Evolutionary conservation across 306 rosid genomes (phyloP).

Genomic region (Cicer pinnatifidum): DNA sequence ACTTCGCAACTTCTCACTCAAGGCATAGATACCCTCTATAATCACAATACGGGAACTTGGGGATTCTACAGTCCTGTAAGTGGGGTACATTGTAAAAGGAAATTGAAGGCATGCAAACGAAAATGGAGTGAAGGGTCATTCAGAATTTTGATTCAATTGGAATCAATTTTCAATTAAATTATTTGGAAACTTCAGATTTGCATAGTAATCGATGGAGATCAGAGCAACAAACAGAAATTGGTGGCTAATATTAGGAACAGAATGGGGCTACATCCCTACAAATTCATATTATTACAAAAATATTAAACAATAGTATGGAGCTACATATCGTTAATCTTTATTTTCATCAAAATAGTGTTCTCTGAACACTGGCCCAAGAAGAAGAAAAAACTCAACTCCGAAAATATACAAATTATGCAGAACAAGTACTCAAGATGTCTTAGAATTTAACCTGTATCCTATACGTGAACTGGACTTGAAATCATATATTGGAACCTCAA

Average conservation of each 20-base stretch:
- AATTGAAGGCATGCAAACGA: slow-evolving; percentile 26
- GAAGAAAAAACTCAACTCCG: slow-evolving; percentile 1
- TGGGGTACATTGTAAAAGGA: slow-evolving; percentile 39
- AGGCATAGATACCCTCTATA: slow-evolving; percentile 97
- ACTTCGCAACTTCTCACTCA: slow-evolving; percentile 90
- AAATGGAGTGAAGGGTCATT: slow-evolving; percentile 5
- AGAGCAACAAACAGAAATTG: slow-evolving; percentile 21
- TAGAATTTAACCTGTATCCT: slow-evolving; percentile 79
- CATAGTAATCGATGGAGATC: slow-evolving; percentile 19
- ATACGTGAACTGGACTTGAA: slow-evolving; percentile 91
- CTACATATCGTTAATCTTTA: slow-evolving; percentile 13
- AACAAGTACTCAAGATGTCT: slow-evolving; percentile 34
- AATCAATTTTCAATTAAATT: slow-evolving; percentile 29
- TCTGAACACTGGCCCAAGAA: slow-evolving; percentile 21
- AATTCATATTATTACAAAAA: slow-evolving; percentile 28
- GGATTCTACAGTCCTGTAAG: slow-evolving; percentile 87
- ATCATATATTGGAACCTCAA: slow-evolving; percentile 90
- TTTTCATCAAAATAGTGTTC: slow-evolving; percentile 18
- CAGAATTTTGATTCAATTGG: slow-evolving; percentile 15
- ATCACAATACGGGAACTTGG: slow-evolving; percentile 90
- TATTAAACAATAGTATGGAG: not conserved
- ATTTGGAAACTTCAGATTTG: slow-evolving; percentile 25
- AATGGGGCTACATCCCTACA: not conserved
- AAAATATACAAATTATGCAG: slow-evolving; percentile 41
- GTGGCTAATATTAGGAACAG: slow-evolving; percentile 23